Evolutionary conservation across 202 grass and related monocot genomes (phyloP).

Genomic region (Carex sylvatica): DNA sequence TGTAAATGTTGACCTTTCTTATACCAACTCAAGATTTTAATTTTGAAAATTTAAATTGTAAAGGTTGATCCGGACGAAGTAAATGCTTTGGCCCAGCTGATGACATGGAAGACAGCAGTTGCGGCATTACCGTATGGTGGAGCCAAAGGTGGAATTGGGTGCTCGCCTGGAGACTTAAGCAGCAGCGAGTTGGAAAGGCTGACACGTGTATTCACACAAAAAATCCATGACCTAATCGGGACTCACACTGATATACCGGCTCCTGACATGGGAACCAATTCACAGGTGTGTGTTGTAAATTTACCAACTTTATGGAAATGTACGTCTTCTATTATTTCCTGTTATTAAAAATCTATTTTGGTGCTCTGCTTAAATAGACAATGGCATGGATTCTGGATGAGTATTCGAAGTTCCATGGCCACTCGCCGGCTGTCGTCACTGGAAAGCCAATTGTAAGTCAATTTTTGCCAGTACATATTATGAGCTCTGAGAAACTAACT

Average conservation of each 20-base stretch:
- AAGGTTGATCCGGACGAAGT: constrained; percentile 94
- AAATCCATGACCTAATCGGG: constrained; percentile 90
- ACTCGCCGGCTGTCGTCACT: constrained; percentile 91
- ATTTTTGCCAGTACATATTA: not conserved
- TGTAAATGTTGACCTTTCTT: not conserved
- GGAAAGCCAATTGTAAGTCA: constrained; percentile 93
- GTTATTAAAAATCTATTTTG: constrained; percentile 12
- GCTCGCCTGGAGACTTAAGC: constrained; percentile 68
- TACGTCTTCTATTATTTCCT: not conserved
- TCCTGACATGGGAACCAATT: constrained; percentile 95
- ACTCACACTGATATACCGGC: constrained; percentile 86
- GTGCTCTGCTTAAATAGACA: constrained; percentile 44
- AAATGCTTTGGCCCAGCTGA: constrained; percentile 88
- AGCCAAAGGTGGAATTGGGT: constrained; percentile 95
- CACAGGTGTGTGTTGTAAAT: constrained; percentile 43
- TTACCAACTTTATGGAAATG: constrained; percentile 4
- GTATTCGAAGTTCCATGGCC: constrained; percentile 95
- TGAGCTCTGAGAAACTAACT: not conserved
- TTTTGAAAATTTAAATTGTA: not conserved
- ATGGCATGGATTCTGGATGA: constrained; percentile 99
- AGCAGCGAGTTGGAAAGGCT: constrained; percentile 88
- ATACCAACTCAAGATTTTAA: not conserved
- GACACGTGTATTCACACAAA: constrained; percentile 94
- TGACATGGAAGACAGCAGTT: constrained; percentile 99
- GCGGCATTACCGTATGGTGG: constrained; percentile 88